phyloP scores from a whole-genome alignment of 116 monocot genomes.

The Posidonia oceanica region DNA sequence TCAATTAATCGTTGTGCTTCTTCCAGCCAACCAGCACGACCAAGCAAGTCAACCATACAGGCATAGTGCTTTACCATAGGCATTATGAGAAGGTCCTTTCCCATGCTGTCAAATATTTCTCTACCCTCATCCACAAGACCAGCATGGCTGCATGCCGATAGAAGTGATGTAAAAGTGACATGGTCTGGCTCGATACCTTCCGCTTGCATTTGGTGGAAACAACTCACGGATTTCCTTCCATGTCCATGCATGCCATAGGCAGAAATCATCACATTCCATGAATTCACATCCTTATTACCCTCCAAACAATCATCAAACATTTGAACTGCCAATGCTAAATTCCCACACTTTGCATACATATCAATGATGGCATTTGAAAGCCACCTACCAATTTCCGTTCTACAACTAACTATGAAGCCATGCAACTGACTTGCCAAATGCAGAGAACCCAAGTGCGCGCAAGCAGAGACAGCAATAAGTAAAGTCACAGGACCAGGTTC shows the following conservation, averaged over 20 bases:
- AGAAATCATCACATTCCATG: constrained; percentile 32
- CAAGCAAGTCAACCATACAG: constrained; percentile 32
- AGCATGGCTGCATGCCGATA: constrained; percentile 37
- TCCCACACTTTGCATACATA: constrained; percentile 30
- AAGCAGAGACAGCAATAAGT: constrained; percentile 5
- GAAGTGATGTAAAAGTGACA: constrained; percentile 21
- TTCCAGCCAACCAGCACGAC: constrained; percentile 24
- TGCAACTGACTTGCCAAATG: constrained; percentile 7
- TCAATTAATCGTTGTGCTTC: constrained; percentile 25
- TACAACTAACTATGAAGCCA: background rate
- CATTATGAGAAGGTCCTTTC: constrained; percentile 8
- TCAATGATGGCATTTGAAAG: constrained; percentile 20
- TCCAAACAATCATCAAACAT: constrained; percentile 7
- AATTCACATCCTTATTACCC: constrained; percentile 9
- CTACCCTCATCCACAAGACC: constrained; percentile 33
- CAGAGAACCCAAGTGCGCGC: constrained; percentile 15
- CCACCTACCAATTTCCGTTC: constrained; percentile 4
- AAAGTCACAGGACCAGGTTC: constrained; percentile 4
- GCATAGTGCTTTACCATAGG: constrained; percentile 28
- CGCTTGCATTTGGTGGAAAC: constrained; percentile 20
- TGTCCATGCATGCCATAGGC: constrained; percentile 12
- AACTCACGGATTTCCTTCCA: constrained; percentile 16
- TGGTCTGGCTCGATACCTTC: constrained; percentile 13
- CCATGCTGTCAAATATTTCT: constrained; percentile 22
- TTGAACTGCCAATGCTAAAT: constrained; percentile 8